A percentile compares a stretch with the other conserved stretches of the same genome.
phyloP scores from a whole-genome alignment of 306 rosid genomes.

The Cucumis hystrix region DNA sequence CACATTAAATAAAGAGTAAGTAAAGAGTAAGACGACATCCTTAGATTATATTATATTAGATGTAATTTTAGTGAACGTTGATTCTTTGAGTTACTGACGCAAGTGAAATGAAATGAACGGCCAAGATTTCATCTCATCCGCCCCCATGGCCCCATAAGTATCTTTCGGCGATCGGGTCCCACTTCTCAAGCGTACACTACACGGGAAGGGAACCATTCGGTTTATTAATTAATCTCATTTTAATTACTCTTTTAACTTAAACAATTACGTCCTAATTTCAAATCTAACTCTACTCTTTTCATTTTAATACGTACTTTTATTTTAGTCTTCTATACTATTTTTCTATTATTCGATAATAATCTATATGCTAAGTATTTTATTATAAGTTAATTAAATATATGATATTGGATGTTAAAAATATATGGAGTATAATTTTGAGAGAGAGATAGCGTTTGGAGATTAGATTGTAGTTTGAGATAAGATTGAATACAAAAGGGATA shows the following conservation, averaged over 20 bases:
- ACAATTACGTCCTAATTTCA: not conserved
- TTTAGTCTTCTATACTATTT: not conserved
- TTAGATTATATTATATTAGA: not conserved
- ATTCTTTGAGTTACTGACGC: not conserved
- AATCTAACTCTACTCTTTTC: not conserved
- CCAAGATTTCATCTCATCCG: not conserved
- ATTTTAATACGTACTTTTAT: not conserved
- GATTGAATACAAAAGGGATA: not conserved
- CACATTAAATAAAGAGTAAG: not conserved
- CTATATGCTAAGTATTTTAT: not conserved
- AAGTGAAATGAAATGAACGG: not conserved
- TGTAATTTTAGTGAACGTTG: not conserved
- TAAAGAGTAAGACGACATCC: not conserved
- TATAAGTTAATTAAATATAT: not conserved
- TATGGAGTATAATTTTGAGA: not conserved
- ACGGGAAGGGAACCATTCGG: not conserved
- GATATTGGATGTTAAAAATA: not conserved
- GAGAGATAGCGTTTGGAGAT: not conserved
- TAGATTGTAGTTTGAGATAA: not conserved
- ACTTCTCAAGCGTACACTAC: not conserved
- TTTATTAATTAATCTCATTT: not conserved
- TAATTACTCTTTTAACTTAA: not conserved
- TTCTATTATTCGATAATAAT: not conserved
- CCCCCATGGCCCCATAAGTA: not conserved
- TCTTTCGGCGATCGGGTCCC: not conserved